Conservation (phyloP, 2,329 filamentous ascomycete genomes). For the Penicillium sp. region DNA sequence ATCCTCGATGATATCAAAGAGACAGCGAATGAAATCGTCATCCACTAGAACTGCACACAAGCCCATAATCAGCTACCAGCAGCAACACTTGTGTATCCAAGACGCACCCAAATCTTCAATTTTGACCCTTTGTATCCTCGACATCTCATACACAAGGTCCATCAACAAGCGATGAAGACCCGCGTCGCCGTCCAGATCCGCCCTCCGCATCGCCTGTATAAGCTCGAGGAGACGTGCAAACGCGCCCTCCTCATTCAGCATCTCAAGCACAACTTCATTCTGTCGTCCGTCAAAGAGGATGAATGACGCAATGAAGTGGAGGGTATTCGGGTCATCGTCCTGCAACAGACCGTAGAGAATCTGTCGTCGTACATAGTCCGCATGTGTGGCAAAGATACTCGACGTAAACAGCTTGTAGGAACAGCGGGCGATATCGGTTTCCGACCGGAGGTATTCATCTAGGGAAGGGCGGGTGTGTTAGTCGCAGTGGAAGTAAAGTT, state of each 20-base stretch:
- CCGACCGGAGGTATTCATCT: constrained; percentile 70
- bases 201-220: constrained; percentile 61
- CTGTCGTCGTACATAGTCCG: constrained; percentile 85
- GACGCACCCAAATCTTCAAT: constrained; percentile 72
- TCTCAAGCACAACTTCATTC: constrained; percentile 74
- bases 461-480: constrained; percentile 12
- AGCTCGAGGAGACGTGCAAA: constrained; percentile 82
- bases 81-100: not conserved
- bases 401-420: constrained; percentile 75
- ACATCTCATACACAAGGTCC: constrained; percentile 94
- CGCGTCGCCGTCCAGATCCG: constrained; percentile 48
- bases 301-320: constrained; percentile 79
- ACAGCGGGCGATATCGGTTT: constrained; percentile 77
- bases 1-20: constrained; percentile 85
- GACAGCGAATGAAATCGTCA: constrained; percentile 77
- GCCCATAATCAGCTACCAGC: constrained; percentile 5
- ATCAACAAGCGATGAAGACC: constrained; percentile 76
- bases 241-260: constrained; percentile 82
- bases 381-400: constrained; percentile 68
- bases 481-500: constrained; percentile 5
- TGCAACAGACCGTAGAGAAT: constrained; percentile 85
- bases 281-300: constrained; percentile 81
- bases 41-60: constrained; percentile 52
- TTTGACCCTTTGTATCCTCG: constrained; percentile 78
- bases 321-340: constrained; percentile 76